Percentiles rank a stretch among this genome's conserved stretches.
Conservation (phyloP, 2,329 filamentous ascomycete species). For the Phialocephala subalpina region DNA sequence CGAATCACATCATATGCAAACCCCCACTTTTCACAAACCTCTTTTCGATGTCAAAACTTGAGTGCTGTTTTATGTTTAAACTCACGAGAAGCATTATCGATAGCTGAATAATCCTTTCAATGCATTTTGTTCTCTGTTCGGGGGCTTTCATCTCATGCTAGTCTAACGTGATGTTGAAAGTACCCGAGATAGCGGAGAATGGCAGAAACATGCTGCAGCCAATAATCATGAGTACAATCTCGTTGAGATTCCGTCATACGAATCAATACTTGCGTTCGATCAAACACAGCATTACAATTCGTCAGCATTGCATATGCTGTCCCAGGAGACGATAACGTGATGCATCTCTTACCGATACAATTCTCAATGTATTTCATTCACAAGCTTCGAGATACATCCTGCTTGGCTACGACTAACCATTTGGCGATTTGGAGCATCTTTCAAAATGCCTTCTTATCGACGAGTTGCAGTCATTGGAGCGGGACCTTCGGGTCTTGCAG, state of each 20-base stretch:
- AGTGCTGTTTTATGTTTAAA: too few species aligned
- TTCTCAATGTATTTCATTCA: neutral
- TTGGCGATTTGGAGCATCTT: too few species aligned
- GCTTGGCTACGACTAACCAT: neutral
- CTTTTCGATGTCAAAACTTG: neutral
- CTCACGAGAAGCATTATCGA: too few species aligned
- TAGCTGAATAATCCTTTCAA: too few species aligned
- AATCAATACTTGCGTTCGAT: neutral
- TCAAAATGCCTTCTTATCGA: conserved; percentile 10
- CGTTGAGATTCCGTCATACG: neutral
- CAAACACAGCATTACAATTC: neutral
- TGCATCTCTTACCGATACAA: neutral
- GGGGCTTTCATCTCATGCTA: too few species aligned
- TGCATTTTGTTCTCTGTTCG: too few species aligned
- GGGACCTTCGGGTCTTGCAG: conserved; percentile 64
- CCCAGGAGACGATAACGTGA: neutral
- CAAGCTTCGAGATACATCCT: too few species aligned
- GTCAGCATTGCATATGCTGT: neutral
- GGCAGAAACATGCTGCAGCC: neutral
- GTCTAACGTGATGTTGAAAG: too few species aligned
- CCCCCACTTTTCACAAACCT: neutral
- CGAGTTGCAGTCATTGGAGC: conserved; percentile 65
- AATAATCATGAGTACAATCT: neutral
- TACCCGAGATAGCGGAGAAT: neutral
- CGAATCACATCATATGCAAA: neutral